A percentile compares a stretch with the other conserved stretches of the same genome.
These are phyloP conservation scores for Diaporthe australafricana DNA, from an alignment of 2,329 filamentous ascomycete genomes.

Conservation along the genomic window DNA sequence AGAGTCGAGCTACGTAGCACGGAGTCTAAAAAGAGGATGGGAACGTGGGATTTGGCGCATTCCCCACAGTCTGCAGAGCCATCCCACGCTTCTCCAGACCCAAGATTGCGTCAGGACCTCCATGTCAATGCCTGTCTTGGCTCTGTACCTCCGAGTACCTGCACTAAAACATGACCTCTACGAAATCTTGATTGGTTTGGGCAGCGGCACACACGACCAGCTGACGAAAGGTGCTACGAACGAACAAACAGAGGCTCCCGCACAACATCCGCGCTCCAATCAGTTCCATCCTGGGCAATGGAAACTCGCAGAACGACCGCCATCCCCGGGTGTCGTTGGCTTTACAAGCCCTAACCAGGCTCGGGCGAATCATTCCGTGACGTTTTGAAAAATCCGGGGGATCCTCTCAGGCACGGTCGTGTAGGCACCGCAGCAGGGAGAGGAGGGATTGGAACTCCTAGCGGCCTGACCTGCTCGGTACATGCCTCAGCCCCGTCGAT, in stretches of 20 bases:
- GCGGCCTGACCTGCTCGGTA: constrained; percentile 17
- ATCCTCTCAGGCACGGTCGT: constrained; percentile 19
- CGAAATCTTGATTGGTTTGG: constrained; percentile 1
- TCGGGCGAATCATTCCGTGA: not conserved
- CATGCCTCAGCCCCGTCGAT: constrained; percentile 25
- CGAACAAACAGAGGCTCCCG: constrained; percentile 8
- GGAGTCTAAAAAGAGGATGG: constrained; percentile 26
- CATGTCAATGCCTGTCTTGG: constrained; percentile 8
- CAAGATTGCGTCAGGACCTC: constrained; percentile 37
- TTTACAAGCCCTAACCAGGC: not conserved
- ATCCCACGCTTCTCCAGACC: constrained; percentile 39
- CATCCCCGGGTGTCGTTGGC: not conserved
- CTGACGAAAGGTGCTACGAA: constrained; percentile 22
- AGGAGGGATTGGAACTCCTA: constrained; percentile 4
- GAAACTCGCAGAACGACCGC: not conserved
- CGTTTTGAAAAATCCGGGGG: constrained; percentile 20
- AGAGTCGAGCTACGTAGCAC: constrained; percentile 17
- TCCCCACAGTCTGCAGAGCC: constrained; percentile 34
- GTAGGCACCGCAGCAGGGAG: not conserved
- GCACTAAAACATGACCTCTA: constrained; percentile 3
- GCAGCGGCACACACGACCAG: constrained; percentile 11
- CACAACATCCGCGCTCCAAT: not conserved
- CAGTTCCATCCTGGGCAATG: not conserved
- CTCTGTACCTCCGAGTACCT: constrained; percentile 34
- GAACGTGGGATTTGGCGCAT: constrained; percentile 28